Evolutionary conservation across 1,284 basidiomycete species (phyloP).

Genomic region (Ceratobasidium sp.): DNA sequence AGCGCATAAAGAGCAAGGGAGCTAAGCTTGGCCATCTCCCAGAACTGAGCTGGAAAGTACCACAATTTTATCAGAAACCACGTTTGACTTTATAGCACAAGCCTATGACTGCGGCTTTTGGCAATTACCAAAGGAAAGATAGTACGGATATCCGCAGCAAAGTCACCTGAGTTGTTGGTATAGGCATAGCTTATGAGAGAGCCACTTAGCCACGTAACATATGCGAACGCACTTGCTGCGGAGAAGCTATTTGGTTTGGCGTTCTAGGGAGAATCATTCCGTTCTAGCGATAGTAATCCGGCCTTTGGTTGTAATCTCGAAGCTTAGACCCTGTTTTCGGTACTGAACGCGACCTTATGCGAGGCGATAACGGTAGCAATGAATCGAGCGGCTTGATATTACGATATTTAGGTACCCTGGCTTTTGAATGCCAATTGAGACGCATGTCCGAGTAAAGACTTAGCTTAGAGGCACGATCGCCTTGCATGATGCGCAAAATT

Average conservation of each 20-base stretch:
- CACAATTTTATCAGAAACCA: not conserved
- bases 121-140: not conserved
- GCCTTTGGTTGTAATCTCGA: not conserved
- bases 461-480: no score
- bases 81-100: not conserved
- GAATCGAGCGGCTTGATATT: not conserved
- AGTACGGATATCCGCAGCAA: not conserved
- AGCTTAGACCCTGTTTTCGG: not conserved
- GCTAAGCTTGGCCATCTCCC: slow-evolving; percentile 18
- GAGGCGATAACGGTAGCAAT: not conserved
- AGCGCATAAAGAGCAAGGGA: slow-evolving; percentile 14
- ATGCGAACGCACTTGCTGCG: slow-evolving; percentile 9
- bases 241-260: slow-evolving; percentile 6
- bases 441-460: no score
- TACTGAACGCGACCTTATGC: not conserved
- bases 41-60: not conserved
- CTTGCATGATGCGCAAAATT: no score
- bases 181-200: not conserved
- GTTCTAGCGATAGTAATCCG: slow-evolving; percentile 22
- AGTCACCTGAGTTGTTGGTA: not conserved
- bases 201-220: not conserved
- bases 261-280: not conserved
- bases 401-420: no score
- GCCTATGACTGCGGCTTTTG: not conserved
- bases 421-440: no score